Conservation (phyloP, 768 basidiomycete species). For the Boletus sp. region DNA sequence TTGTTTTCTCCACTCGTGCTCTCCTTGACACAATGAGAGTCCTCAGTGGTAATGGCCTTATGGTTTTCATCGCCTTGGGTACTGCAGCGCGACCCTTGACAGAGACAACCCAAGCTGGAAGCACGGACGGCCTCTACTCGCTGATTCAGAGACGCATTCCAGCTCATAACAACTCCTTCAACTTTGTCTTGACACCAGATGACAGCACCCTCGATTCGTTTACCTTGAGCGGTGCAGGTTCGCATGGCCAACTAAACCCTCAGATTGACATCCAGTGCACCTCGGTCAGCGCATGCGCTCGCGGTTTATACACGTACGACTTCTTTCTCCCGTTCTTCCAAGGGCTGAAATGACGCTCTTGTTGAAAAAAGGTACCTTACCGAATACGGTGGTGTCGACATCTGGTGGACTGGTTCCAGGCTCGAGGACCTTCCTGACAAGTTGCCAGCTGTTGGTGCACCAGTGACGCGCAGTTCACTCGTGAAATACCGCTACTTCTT, state of each 20-base stretch:
- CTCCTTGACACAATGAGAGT: not conserved
- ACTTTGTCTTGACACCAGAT: slow-evolving; percentile 26
- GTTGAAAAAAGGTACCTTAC: slow-evolving; percentile 32
- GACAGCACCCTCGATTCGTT: slow-evolving; percentile 30
- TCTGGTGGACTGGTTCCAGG: slow-evolving; percentile 44
- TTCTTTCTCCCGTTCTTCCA: not conserved
- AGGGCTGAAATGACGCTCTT: not conserved
- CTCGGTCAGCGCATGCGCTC: slow-evolving; percentile 36
- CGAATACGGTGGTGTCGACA: slow-evolving; percentile 36
- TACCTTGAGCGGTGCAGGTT: slow-evolving; percentile 27
- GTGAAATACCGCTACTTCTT: slow-evolving; percentile 41
- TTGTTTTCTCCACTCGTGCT: not conserved
- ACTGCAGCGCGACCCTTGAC: not conserved
- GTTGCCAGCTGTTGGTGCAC: slow-evolving; percentile 31
- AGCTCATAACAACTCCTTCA: slow-evolving; percentile 30
- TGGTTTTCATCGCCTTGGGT: not conserved
- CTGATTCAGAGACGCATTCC: slow-evolving; percentile 37
- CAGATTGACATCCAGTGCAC: slow-evolving; percentile 33
- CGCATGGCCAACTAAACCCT: slow-evolving; percentile 4
- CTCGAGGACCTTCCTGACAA: slow-evolving; percentile 28
- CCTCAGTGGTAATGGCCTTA: not conserved
- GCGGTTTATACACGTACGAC: slow-evolving; percentile 38
- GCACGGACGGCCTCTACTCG: slow-evolving; percentile 33
- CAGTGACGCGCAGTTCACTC: slow-evolving; percentile 32
- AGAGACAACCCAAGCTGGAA: not conserved